A percentile compares a stretch with the other conserved stretches of the same genome.
Conservation (phyloP, 352 stramenopile species). For the Phytopythium vexans region DNA sequence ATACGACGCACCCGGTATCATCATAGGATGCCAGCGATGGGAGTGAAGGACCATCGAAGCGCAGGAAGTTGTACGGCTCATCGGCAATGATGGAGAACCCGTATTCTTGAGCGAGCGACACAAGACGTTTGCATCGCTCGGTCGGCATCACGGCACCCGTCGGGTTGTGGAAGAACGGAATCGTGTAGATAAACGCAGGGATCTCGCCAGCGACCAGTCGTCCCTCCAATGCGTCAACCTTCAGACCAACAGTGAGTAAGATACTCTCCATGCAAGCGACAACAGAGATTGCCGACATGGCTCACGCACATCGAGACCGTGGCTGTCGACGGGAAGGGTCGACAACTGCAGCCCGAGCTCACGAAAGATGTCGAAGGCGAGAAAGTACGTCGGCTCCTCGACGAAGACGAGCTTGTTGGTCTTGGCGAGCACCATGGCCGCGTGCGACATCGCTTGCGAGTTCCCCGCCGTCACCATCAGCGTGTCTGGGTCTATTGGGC, state of each 20-base stretch:
- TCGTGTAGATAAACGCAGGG: slow-evolving; percentile 91
- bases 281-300: too few species aligned
- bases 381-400: slow-evolving; percentile 92
- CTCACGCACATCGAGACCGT: slow-evolving; percentile 63
- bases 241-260: too few species aligned
- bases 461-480: slow-evolving; percentile 91
- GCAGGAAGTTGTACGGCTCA: slow-evolving; percentile 94
- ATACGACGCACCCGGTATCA: slow-evolving; percentile 62
- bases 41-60: slow-evolving; percentile 47
- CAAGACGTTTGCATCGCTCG: slow-evolving; percentile 67
- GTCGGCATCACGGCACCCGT: slow-evolving; percentile 76
- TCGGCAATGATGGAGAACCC: slow-evolving; percentile 88
- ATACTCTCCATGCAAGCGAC: not conserved
- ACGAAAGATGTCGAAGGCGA: slow-evolving; percentile 89
- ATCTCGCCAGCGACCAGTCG: slow-evolving; percentile 51
- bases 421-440: slow-evolving; percentile 68
- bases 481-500: slow-evolving; percentile 33
- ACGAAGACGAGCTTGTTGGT: slow-evolving; percentile 87
- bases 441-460: slow-evolving; percentile 89
- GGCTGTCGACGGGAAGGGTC: slow-evolving; percentile 67
- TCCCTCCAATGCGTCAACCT: slow-evolving; percentile 65
- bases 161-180: slow-evolving; percentile 94
- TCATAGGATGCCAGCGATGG: slow-evolving; percentile 71
- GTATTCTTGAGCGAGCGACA: slow-evolving; percentile 76
- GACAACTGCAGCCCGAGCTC: slow-evolving; percentile 83